phyloP scores from a whole-genome alignment of 164 flowering plant species.

The Platanus orientalis region DNA sequence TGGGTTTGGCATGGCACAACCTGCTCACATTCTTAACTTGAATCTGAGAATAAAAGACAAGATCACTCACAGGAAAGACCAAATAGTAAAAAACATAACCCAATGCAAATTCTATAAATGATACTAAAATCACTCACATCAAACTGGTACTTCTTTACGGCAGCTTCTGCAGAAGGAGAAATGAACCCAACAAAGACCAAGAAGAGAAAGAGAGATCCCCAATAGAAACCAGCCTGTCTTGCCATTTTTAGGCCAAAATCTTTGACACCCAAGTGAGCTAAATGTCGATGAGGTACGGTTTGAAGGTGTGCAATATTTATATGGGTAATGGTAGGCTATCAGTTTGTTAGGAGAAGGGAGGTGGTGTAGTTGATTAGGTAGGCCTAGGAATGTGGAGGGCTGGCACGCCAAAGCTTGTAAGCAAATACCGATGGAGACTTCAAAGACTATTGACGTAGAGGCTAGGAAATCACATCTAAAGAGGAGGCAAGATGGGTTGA shows the following conservation, averaged over 20 bases:
- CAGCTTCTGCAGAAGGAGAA: constrained; percentile 27
- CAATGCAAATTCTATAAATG: background rate
- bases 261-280: background rate
- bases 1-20: constrained; percentile 39
- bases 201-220: constrained; percentile 16
- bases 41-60: background rate
- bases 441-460: constrained; percentile 11
- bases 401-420: constrained; percentile 33
- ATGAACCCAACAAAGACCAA: constrained; percentile 19
- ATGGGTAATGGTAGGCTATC: constrained; percentile 2
- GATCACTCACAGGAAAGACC: no score
- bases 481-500: no score
- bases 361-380: constrained; percentile 15
- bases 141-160: constrained; percentile 39
- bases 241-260: constrained; percentile 7
- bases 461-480: background rate
- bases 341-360: constrained; percentile 22
- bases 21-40: constrained; percentile 30
- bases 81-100: no score
- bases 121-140: constrained; percentile 30
- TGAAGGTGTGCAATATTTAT: background rate
- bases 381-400: constrained; percentile 8
- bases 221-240: background rate
- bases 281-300: no score
- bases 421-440: constrained; percentile 38